phyloP scores from a whole-genome alignment of 2,329 filamentous ascomycete species.

The Colletotrichum somersetense region DNA sequence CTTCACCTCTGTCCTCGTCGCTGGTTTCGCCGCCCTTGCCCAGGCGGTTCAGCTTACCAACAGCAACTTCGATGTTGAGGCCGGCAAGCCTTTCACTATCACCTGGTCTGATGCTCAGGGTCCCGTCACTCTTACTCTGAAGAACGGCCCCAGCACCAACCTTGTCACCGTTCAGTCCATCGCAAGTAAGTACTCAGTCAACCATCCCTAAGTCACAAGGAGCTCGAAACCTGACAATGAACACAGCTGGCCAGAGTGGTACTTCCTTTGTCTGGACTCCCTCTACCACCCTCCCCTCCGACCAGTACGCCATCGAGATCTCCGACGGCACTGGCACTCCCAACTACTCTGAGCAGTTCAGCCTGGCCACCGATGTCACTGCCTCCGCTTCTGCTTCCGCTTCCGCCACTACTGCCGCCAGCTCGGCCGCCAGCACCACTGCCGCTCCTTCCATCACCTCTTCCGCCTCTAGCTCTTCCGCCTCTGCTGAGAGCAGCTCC shows the following conservation, averaged over 20 bases:
- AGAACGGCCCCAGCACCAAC: slow-evolving; percentile 53
- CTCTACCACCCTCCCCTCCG: slow-evolving; percentile 51
- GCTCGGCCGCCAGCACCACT: slow-evolving; percentile 29
- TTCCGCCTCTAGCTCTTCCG: slow-evolving; percentile 26
- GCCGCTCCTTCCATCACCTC: slow-evolving; percentile 37
- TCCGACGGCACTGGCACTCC: slow-evolving; percentile 50
- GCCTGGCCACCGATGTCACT: slow-evolving; percentile 46
- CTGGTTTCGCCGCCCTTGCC: slow-evolving; percentile 49
- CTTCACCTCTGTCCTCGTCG: slow-evolving; percentile 47
- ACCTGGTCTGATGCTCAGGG: slow-evolving; percentile 57
- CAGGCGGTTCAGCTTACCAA: slow-evolving; percentile 53
- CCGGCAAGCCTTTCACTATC: slow-evolving; percentile 58
- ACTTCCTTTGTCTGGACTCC: slow-evolving; percentile 56
- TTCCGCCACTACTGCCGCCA: slow-evolving; percentile 34
- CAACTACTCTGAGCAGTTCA: slow-evolving; percentile 62
- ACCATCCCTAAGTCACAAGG: not conserved
- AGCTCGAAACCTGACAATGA: slow-evolving; percentile 1
- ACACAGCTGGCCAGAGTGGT: slow-evolving; percentile 51
- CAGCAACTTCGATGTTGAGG: slow-evolving; percentile 51
- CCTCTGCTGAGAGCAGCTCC: slow-evolving; percentile 36
- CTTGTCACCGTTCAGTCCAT: slow-evolving; percentile 53
- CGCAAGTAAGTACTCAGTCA: slow-evolving; percentile 51
- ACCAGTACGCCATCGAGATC: slow-evolving; percentile 62
- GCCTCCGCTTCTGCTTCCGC: slow-evolving; percentile 35
- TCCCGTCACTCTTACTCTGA: slow-evolving; percentile 58